Base-by-base conservation (phyloP, 2,329 filamentous ascomycete genomes). In the Diaporthe amygdali region DNA sequence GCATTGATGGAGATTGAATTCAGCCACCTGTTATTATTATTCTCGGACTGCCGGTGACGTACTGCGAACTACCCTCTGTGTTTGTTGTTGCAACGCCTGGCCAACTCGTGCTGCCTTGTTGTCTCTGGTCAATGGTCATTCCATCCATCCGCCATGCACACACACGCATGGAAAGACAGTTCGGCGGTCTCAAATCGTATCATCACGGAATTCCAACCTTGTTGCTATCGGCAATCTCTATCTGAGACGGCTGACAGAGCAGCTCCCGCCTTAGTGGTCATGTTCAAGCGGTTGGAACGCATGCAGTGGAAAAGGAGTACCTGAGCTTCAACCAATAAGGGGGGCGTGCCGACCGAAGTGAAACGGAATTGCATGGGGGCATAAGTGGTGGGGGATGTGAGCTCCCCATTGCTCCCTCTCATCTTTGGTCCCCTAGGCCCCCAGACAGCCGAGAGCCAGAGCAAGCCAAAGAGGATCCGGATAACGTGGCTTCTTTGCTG, bases 341-440 rank as follows among this genome's bases (percentile, higher is more conserved):
- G 34, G 55, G 20, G 34, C 37, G 61, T 12, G 67, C 41, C 51
- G 47, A 37, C 34, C 55, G 22, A 70, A 39, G 67, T 72, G 70
- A 72, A 72, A 72, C 70, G 61, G 70, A 72, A 72, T 25, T 41
- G 34, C 67, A 64, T 72, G 67, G 70, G 59, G 56, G 44, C 30
- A 49, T 47, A 20, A 7, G 44, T 49, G 59, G 59, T 64, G 41
- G 44, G 56, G 59, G 59, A 59, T 37, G 32, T 34, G 30, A 64
- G 59, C 30, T 64, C 59, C 59, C 59, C 59, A 41, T 32, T 17
- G 59, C 27, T 64, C 59, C 59, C 44, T 64, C 59, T 64, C 59
- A 64, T 64, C 41, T 64, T 47, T 63, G 59, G 41, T 39, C 9
- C 39, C 56, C 56, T 20, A 44, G 41, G 56, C 9, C 39, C 56